Conservation (phyloP, 306 rosid species). For the Clitoria ternatea region DNA sequence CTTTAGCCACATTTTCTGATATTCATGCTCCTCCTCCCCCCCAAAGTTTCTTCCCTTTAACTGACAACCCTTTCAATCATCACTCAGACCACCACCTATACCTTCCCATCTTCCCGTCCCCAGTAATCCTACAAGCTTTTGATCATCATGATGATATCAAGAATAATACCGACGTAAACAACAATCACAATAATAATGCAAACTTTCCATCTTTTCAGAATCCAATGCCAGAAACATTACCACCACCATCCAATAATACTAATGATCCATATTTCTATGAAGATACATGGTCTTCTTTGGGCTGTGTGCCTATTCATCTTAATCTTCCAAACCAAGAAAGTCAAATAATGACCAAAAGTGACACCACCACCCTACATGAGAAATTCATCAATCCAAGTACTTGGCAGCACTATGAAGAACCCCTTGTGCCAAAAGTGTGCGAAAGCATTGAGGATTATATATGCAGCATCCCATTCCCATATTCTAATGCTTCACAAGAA, state of each 20-base stretch:
- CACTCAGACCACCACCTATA: conserved; percentile 33
- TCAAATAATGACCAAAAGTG: conserved; percentile 26
- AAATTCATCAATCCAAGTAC: conserved; percentile 39
- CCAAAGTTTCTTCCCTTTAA: conserved; percentile 54
- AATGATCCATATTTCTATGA: conserved; percentile 35
- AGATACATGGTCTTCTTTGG: conserved; percentile 35
- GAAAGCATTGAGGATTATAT: conserved; percentile 38
- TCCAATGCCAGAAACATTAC: conserved; percentile 28
- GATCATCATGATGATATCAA: conserved; percentile 34
- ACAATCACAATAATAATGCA: background rate
- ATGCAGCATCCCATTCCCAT: conserved; percentile 29
- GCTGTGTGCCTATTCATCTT: conserved; percentile 29
- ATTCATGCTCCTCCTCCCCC: conserved; percentile 36
- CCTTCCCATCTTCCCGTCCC: conserved; percentile 49
- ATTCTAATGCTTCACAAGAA: conserved; percentile 41
- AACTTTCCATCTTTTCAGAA: conserved; percentile 36
- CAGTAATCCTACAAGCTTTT: conserved; percentile 38
- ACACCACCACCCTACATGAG: conserved; percentile 17
- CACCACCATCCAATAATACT: conserved; percentile 7
- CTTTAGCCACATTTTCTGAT: conserved; percentile 53
- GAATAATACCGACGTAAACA: conserved; percentile 30
- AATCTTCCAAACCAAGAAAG: conserved; percentile 38
- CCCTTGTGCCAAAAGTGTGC: conserved; percentile 40
- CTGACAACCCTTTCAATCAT: conserved; percentile 47
- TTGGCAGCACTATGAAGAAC: conserved; percentile 26